Evolutionary conservation across 139 green algal species (phyloP).

Genomic region (Picochlorum sp.): DNA sequence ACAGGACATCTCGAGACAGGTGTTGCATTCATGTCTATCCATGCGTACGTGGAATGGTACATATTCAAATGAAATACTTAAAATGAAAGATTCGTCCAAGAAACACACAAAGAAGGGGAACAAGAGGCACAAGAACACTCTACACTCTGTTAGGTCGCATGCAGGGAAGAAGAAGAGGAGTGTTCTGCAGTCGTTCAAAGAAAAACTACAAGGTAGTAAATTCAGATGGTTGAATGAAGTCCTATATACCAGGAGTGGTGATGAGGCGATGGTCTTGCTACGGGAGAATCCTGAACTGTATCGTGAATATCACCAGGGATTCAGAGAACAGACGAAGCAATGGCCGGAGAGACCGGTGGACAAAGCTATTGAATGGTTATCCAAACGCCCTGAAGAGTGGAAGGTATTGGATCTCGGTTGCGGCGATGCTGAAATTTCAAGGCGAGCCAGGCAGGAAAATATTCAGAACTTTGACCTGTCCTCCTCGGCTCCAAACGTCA

Average conservation of each 20-base stretch:
- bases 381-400: conserved; percentile 6
- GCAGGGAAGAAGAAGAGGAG: no score
- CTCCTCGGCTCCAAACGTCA: conserved; percentile 59
- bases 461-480: conserved; percentile 88
- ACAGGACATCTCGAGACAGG: no score
- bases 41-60: no score
- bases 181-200: no score
- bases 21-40: no score
- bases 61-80: no score
- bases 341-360: conserved; percentile 86
- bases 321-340: conserved; percentile 67
- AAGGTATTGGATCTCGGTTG: conserved; percentile 92
- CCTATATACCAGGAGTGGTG: conserved; percentile 80
- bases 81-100: no score
- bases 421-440: conserved; percentile 75
- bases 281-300: conserved; percentile 59
- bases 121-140: no score
- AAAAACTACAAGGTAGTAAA: conserved; percentile 59
- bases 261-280: conserved; percentile 55
- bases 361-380: conserved; percentile 57
- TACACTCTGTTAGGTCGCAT: no score
- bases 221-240: conserved; percentile 94
- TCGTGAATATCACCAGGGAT: conserved; percentile 80
- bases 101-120: no score
- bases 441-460: conserved; percentile 37